A percentile compares a stretch with the other conserved stretches of the same genome.
phyloP scores from a whole-genome alignment of 192 early-diverging fungal genomes.

The Backusella macrospora region DNA sequence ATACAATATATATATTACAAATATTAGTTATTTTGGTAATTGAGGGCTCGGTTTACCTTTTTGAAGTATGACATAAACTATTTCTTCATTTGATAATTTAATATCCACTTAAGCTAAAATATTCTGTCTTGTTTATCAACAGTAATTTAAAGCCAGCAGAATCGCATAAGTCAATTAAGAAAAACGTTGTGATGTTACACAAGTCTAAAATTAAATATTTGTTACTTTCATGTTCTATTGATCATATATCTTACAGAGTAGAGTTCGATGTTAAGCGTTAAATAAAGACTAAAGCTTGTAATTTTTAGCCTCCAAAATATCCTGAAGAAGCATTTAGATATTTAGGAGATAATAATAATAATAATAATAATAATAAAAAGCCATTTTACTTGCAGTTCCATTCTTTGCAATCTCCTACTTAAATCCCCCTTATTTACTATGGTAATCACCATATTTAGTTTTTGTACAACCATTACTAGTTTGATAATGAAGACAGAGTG shows the following conservation, averaged over 20 bases:
- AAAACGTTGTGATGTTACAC: conserved; percentile 10
- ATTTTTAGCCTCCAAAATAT: not conserved
- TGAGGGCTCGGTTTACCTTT: not conserved
- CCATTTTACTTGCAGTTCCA: not conserved
- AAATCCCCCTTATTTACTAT: conserved; percentile 1
- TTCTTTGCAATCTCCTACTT: conserved; percentile 12
- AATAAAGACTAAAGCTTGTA: not conserved
- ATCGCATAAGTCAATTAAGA: not conserved
- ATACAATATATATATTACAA: not conserved
- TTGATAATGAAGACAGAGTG: not conserved
- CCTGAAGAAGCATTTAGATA: not conserved
- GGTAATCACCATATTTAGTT: conserved; percentile 2
- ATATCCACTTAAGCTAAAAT: not conserved
- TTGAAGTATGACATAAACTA: not conserved
- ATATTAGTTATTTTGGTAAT: not conserved
- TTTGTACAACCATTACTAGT: not conserved
- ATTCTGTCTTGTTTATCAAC: not conserved
- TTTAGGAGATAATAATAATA: not conserved
- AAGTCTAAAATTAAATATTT: not conserved
- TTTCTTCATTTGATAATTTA: not conserved
- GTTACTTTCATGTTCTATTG: not conserved
- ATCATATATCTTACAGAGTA: not conserved
- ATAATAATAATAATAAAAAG: too few relatives aligned
- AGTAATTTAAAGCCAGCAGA: not conserved
- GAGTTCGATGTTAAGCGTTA: not conserved